These are phyloP conservation scores for Neurospora pannonica DNA, from an alignment of 495 filamentous ascomycete genomes.

Conservation along the genomic window DNA sequence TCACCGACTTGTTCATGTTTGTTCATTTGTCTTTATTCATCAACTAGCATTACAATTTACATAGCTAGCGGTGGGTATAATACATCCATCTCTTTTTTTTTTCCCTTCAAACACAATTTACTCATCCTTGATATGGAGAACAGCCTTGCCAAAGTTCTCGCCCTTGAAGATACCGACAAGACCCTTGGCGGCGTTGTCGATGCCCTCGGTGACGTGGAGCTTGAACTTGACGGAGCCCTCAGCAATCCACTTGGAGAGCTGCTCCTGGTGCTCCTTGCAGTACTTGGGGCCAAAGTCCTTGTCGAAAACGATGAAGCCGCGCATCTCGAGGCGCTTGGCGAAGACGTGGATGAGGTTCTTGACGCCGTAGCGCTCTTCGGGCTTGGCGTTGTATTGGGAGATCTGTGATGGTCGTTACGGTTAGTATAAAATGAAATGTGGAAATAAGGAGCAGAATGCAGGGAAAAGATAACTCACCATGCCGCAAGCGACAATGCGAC, in stretches of 20 bases:
- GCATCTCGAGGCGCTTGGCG: slow-evolving; percentile 39
- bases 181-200: slow-evolving; percentile 73
- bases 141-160: slow-evolving; percentile 88
- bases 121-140: slow-evolving; percentile 55
- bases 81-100: not conserved
- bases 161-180: slow-evolving; percentile 81
- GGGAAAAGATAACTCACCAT: slow-evolving; percentile 25
- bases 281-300: slow-evolving; percentile 61
- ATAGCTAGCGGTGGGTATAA: not conserved
- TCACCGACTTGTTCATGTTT: no score
- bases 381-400: slow-evolving; percentile 64
- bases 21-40: not conserved
- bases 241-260: slow-evolving; percentile 72
- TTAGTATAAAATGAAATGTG: slow-evolving; percentile 1
- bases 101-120: not conserved
- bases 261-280: slow-evolving; percentile 66
- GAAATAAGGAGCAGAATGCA: not conserved
- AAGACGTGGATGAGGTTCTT: slow-evolving; percentile 50
- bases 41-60: not conserved
- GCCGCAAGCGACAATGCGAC: slow-evolving; percentile 55
- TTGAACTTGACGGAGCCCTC: slow-evolving; percentile 73
- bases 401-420: slow-evolving; percentile 41
- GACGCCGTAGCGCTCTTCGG: slow-evolving; percentile 54
- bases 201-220: slow-evolving; percentile 61
- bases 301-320: slow-evolving; percentile 68